Percentiles rank a stretch among this genome's conserved stretches.
Conservation (phyloP, 345 rosid species). For the Trapa incisa region DNA sequence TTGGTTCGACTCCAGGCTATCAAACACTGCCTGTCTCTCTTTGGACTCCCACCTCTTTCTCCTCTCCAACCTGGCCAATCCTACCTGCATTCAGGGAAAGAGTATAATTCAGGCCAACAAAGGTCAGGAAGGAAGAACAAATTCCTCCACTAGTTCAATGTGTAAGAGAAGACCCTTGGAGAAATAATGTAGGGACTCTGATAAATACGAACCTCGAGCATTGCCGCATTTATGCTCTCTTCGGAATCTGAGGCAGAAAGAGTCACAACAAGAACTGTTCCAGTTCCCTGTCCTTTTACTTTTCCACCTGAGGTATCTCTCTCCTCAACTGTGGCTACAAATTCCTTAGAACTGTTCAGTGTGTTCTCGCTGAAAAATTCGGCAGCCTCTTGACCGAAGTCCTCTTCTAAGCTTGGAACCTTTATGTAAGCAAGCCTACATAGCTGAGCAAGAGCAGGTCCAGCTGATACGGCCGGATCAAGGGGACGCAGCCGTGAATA, state of each 20-base stretch:
- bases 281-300: slow-evolving; percentile 92
- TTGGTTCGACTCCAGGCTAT: slow-evolving; percentile 66
- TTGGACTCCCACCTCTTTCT: slow-evolving; percentile 67
- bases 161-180: not conserved
- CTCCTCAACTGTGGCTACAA: slow-evolving; percentile 71
- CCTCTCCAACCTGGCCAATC: slow-evolving; percentile 84
- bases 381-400: slow-evolving; percentile 81
- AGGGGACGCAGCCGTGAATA: slow-evolving; percentile 63
- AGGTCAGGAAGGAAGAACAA: not conserved
- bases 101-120: not conserved
- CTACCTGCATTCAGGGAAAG: slow-evolving; percentile 44
- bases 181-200: not conserved
- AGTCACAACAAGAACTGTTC: slow-evolving; percentile 54
- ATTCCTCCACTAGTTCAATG: not conserved
- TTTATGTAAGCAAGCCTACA: slow-evolving; percentile 86
- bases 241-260: slow-evolving; percentile 67
- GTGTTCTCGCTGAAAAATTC: slow-evolving; percentile 54
- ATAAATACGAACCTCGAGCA: slow-evolving; percentile 59
- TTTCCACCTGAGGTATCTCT: slow-evolving; percentile 82
- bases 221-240: slow-evolving; percentile 65
- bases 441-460: slow-evolving; percentile 85
- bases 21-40: slow-evolving; percentile 53
- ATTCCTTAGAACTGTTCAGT: slow-evolving; percentile 51
- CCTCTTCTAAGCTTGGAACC: slow-evolving; percentile 75
- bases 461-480: slow-evolving; percentile 57